Base-by-base conservation (phyloP, 176 grass and related monocot species). In the Triticum urartu region DNA sequence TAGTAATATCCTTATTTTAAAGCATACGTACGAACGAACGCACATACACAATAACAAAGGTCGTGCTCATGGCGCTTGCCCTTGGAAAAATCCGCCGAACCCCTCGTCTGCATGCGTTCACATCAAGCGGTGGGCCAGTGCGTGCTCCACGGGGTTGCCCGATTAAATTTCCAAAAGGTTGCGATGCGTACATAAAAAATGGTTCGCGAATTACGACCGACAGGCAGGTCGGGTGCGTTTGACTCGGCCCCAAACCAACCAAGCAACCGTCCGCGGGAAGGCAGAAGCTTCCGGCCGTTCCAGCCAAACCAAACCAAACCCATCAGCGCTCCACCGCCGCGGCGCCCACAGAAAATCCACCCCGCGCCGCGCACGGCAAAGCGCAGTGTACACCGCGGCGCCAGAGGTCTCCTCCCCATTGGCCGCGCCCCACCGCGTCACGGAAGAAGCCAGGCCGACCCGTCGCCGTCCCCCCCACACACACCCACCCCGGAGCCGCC, bases 331-430 rank as follows among this genome's bases (percentile, higher is more conserved):
- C 56, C 56, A 59, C 56, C 56, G 56, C 7, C 56, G 50, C 50
- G 50, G 50, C 21, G 64, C 52, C 74, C 87, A 89, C 40, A 84
- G 81, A 79, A 52, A 71, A 84, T 79, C 87, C 75, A 12, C 48
- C 1, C 17, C 18, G 4, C 0, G 47, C 47, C 18, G 1, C 0
- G 47, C 47, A 50, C 47, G 14, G 14, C 6, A 28, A n/a, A 60
- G 8, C 21, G 3, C 47, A 48, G 24, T 9, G 56, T 58, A 58
- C 54, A 21, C 54, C 35, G 7, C 36, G 18, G 7, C 21, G 20
- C 61, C 61, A 13, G 39, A 2, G 0, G 43, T 24, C 34, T 26
- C 34, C 28, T 34, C 21, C 83, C 40, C 43, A 32, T 47, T n/a
- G 48, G 85, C 35, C 73, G 22, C 70, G 2, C 43, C 79, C 79